Evolutionary conservation across 2,329 filamentous ascomycete genomes (phyloP), one percentile per base, ranked within the genome.

Genomic region (Colletotrichum gigasporum): DNA sequence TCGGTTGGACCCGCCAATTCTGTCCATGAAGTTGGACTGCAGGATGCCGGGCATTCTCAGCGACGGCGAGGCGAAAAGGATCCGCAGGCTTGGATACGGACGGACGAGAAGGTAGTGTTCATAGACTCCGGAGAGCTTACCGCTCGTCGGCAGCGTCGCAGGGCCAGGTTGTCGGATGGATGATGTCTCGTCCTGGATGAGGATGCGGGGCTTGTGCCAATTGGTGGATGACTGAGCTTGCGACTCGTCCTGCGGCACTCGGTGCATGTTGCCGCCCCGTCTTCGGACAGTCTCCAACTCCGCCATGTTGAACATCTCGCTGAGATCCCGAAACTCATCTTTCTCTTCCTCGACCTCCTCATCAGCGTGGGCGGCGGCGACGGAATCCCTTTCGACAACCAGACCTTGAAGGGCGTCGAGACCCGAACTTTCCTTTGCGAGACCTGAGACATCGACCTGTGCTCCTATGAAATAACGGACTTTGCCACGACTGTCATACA

Each of bases 391-490:
- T 14, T 71, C 69, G 3, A 85, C 75, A 22, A 73, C 64, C 26
- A 90, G 78, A 8, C 78, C 78, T 53, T 81, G 80, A 14, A 92
- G 78, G 0, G 87, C 88, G 9, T 90, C 87, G 41, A 93, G 83
- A 18, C 90, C 89, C 1, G 86, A 83, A 66, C 84, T 87, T 42
- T 91, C 87, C 70, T 89, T 90, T 16, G 88, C 87, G 0, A 93
- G 80, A 3, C 89, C 88, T 1, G 87, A 90, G 5, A 93, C 79
- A 66, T 93, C 91, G 26, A 93, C 86, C 72, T 93, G 90, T 0
- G 90, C 90, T 22, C 91, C 91, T 57, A 93, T 87, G 70, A 87
- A 77, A 72, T 93, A 93, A 26, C 90, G 84, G 1, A 91, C 82
- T 0, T 82, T 80, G 2, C 91, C 91, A 16, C 86, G 83, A 44